These are phyloP conservation scores for Sclerospora graminicola DNA, from an alignment of 352 stramenopile genomes.

Conservation along the genomic window DNA sequence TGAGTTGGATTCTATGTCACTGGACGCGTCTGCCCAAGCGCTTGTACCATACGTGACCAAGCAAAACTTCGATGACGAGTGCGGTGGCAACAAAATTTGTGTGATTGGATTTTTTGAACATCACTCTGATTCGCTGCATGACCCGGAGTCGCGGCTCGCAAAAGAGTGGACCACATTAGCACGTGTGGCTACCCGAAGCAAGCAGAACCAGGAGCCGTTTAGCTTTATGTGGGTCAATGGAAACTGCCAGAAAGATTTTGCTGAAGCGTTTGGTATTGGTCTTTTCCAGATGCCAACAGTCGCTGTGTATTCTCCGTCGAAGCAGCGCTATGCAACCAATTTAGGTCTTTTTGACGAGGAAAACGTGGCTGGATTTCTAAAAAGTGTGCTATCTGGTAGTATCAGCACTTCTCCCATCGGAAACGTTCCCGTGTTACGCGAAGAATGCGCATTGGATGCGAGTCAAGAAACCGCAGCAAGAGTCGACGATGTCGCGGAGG, in stretches of 20 bases:
- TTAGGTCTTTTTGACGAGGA: slow-evolving; percentile 57
- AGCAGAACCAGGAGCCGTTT: slow-evolving; percentile 44
- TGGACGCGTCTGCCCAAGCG: slow-evolving; percentile 12
- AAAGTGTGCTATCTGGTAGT: slow-evolving; percentile 53
- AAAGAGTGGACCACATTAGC: slow-evolving; percentile 33
- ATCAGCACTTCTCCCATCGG: slow-evolving; percentile 45
- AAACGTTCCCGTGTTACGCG: slow-evolving; percentile 24
- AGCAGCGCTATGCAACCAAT: slow-evolving; percentile 60
- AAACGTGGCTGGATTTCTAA: slow-evolving; percentile 42
- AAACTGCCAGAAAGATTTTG: slow-evolving; percentile 63
- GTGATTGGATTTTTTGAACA: slow-evolving; percentile 68
- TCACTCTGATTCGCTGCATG: slow-evolving; percentile 33
- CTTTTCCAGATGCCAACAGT: slow-evolving; percentile 70
- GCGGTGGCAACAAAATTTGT: slow-evolving; percentile 55
- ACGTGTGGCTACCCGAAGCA: slow-evolving; percentile 36
- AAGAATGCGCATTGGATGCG: slow-evolving; percentile 45
- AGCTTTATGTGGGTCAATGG: slow-evolving; percentile 71
- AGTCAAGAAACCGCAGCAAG: slow-evolving; percentile 21
- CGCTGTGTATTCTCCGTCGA: slow-evolving; percentile 63
- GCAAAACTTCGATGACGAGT: slow-evolving; percentile 40
- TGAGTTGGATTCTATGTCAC: slow-evolving; percentile 15
- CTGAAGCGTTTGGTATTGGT: slow-evolving; percentile 53
- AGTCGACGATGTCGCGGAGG: slow-evolving; percentile 17
- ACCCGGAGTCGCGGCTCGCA: slow-evolving; percentile 30
- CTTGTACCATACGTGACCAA: slow-evolving; percentile 45